Conservation (phyloP, 2,329 filamentous ascomycete species). For the Aureobasidium subglaciale region DNA sequence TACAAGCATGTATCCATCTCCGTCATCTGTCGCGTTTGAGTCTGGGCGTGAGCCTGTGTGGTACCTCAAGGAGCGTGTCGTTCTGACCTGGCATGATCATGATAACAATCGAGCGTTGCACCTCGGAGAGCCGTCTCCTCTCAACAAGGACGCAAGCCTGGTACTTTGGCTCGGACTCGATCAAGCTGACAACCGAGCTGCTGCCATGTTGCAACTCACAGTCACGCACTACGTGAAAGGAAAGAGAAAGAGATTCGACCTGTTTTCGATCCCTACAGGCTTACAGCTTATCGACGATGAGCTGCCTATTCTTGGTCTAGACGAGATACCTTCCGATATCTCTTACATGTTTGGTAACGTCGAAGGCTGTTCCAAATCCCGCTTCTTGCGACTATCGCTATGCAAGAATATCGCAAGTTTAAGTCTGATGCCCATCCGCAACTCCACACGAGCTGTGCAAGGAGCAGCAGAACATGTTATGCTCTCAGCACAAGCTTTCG, state of each 20-base stretch:
- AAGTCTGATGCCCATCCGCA: constrained; percentile 2
- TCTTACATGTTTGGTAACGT: neutral
- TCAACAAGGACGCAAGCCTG: constrained; percentile 4
- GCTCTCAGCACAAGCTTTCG: neutral
- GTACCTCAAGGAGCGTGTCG: constrained; percentile 2
- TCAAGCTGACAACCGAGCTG: neutral
- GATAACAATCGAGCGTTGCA: neutral
- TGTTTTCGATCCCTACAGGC: neutral
- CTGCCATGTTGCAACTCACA: constrained; percentile 10
- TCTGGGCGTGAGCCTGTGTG: neutral
- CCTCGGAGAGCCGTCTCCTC: constrained; percentile 4
- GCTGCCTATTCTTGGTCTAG: neutral
- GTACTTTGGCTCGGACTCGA: neutral
- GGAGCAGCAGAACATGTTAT: constrained; percentile 6
- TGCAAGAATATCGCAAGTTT: neutral
- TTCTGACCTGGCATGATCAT: neutral
- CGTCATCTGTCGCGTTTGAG: neutral
- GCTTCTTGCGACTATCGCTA: neutral
- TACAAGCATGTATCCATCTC: neutral
- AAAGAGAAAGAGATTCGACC: neutral
- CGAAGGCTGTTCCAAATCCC: neutral
- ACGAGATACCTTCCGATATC: neutral
- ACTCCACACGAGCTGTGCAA: neutral
- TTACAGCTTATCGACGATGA: neutral
- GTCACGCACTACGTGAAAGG: neutral